Evolutionary conservation across 2,329 filamentous ascomycete species (phyloP), one percentile per base, ranked within the genome.

Genomic region (Botrytis galanthina): DNA sequence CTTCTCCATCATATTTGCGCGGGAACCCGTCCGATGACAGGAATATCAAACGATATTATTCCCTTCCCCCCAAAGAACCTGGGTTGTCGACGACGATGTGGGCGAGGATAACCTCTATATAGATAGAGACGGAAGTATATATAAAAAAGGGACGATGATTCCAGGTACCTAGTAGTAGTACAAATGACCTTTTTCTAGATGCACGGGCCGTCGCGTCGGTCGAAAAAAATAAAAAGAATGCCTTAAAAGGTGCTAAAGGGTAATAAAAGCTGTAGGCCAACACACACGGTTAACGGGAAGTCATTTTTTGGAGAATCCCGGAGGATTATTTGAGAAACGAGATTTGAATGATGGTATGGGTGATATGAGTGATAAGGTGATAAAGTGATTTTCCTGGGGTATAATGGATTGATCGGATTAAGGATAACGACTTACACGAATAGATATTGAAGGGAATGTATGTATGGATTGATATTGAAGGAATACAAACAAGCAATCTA

Each of bases 1-100:
- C 74, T 81, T 81, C 32, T 82, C 80, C 80, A 81, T 81, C 22
- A 51, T 66, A 35, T 35, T 57, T 48, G 60, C n/a, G 37, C n/a
- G 37, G 48, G 48, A 35, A 44, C 61, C 61, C n/a, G 46, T 67
- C 70, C 66, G 39, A 54, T 57, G 46, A 57, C 70, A 57, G 35
- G 22, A 57, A 57, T 69, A 57, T 69, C 37, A 42, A 22, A 14
- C 44, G 62, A 59, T 35, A 72, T 20, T 44, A 29, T 54, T 44
- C 10, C 60, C 44, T 46, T 46, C 35, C 44, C 35, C 70, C 44
- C 61, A 29, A 57, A 46, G 54, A 29, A 37, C 46, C 46, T 48
- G 20, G 20, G 44, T 29, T 67, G 48, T 64, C 70, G 61, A 67
- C 4, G 60, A 57, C 39, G 20, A 29, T 57, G 44, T 72, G 51